phyloP scores from a whole-genome alignment of 164 flowering plant genomes.

The Echeveria elegans region DNA sequence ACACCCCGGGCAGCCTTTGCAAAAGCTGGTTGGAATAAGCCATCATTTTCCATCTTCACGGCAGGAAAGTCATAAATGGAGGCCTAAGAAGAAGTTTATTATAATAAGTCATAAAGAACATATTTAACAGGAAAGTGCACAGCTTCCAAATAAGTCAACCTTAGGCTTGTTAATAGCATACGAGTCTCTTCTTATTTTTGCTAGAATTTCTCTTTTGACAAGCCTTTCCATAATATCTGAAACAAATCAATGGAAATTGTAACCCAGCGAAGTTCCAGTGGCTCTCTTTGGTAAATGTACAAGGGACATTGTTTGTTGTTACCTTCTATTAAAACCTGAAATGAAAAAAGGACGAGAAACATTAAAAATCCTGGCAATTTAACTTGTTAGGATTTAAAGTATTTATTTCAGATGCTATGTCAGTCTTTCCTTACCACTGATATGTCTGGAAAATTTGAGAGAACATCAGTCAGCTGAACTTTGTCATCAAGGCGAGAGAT shows the following conservation, averaged over 20 bases:
- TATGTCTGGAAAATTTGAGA: constrained; percentile 76
- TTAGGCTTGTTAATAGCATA: constrained; percentile 42
- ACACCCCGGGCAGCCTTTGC: constrained; percentile 19
- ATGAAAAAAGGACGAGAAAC: background rate
- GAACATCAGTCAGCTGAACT: constrained; percentile 61
- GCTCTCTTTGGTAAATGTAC: constrained; percentile 2
- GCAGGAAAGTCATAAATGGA: constrained; percentile 30
- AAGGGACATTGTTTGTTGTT: constrained; percentile 13
- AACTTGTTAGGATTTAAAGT: background rate
- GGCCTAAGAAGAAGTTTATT: constrained; percentile 21
- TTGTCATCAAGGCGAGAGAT: constrained; percentile 37
- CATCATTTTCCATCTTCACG: constrained; percentile 70
- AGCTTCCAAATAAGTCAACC: constrained; percentile 23
- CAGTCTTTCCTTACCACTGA: constrained; percentile 44
- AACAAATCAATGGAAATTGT: constrained; percentile 6
- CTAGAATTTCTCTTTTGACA: constrained; percentile 48
- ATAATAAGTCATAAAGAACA: background rate
- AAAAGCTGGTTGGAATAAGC: constrained; percentile 12
- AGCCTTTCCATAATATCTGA: constrained; percentile 77
- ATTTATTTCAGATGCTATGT: background rate
- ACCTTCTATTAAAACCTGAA: constrained; percentile 87
- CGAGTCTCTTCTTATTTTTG: constrained; percentile 44
- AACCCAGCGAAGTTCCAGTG: background rate
- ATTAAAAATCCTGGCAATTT: background rate
- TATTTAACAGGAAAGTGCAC: background rate